Base-by-base conservation (phyloP, 495 filamentous ascomycete genomes). In the Lophiostoma macrostomum region DNA sequence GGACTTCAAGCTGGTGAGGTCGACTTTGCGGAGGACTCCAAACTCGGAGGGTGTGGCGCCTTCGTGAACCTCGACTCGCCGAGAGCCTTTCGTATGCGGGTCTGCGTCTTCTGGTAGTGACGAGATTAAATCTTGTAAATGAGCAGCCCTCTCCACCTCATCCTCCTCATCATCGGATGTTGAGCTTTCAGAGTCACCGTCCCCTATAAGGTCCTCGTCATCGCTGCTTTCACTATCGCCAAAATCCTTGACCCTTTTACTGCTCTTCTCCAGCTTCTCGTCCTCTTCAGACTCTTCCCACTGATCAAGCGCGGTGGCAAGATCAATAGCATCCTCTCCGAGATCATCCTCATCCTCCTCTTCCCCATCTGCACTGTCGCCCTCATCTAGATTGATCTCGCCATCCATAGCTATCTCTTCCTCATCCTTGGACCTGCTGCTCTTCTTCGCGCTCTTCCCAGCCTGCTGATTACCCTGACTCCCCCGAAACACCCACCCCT, bases 271-370 rank as follows among this genome's bases (percentile, higher is more conserved):
- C 22, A 29, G 27, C 16, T 55, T 65, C 24, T 64, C 61, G 22
- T 67, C 65, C 18, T 63, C 53, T n/a, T 71, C 69, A 43, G 77
- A 64, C 2, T 63, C 54, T n/a, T 70, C 69, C 40, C 77, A 85
- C 69, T 86, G 82, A 71, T 96, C 90, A 51, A 94, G 77, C 61
- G 86, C 85, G 36, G 81, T 83, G 4, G 86, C 83, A 34, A 96
- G 77, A 71, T 96, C 90, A 46, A 96, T 82, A 14, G 86, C 90
- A 58, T 90, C 89, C 41, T 88, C 87, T 16, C 90, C 90, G 14
- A 95, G 74, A 44, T 64, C 65, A 38, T 86, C 82, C 41, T 80
- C 82, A 16, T 80, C 81, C 29, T 81, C 80, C 7, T 82, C 81
- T 2, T 74, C 67, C 20, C 66, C 72, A 36, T 74, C 72, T 5